phyloP scores from a whole-genome alignment of 1,139 yeast genomes.

The Hansenula sp. region DNA sequence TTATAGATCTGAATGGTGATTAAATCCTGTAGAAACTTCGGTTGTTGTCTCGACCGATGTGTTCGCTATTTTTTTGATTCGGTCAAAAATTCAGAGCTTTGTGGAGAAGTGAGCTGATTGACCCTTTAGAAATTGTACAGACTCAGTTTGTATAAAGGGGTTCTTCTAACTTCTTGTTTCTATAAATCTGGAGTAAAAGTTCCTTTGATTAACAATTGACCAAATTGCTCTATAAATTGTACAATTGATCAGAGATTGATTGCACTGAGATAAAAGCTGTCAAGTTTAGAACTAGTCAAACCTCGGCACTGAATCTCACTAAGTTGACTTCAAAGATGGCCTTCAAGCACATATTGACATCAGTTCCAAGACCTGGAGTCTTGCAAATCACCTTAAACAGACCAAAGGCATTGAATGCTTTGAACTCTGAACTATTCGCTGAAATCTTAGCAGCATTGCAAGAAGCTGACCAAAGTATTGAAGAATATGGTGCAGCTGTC shows the following conservation, averaged over 20 bases:
- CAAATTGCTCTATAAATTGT: too few species aligned
- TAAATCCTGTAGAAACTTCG: background rate
- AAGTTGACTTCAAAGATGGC: conserved; percentile 11
- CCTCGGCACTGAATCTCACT: background rate
- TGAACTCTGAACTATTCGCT: conserved; percentile 41
- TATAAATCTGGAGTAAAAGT: too few species aligned
- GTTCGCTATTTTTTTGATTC: too few species aligned
- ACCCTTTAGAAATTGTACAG: too few species aligned
- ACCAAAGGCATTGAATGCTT: conserved; percentile 64
- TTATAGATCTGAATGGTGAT: background rate
- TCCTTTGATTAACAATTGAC: too few species aligned
- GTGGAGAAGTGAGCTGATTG: background rate
- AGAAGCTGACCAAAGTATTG: conserved; percentile 32
- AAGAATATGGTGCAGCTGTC: conserved; percentile 40
- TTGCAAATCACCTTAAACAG: conserved; percentile 54
- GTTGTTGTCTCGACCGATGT: too few species aligned
- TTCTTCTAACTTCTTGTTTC: too few species aligned
- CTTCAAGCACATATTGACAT: conserved; percentile 34
- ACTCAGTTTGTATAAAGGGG: too few species aligned
- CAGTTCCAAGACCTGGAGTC: conserved; percentile 37
- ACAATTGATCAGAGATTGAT: too few species aligned
- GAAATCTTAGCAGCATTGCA: conserved; percentile 38
- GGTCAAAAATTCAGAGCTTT: background rate
- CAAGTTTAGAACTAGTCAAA: background rate
- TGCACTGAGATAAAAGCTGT: too few species aligned